phyloP scores from a whole-genome alignment of 1,284 basidiomycete species.

The Amylostereum chailletii region DNA sequence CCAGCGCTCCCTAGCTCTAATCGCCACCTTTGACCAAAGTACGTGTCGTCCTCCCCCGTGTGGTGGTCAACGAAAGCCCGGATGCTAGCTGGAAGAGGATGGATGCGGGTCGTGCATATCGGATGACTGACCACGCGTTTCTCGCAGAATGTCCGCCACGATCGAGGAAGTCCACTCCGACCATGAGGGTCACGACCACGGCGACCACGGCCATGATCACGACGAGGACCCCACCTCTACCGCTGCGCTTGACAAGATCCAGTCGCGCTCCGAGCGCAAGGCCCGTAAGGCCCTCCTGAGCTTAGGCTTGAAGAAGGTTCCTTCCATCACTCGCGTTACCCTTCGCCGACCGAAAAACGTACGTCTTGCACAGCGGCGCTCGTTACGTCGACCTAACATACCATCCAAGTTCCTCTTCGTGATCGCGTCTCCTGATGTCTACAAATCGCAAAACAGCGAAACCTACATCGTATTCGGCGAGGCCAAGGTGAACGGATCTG shows the following conservation, averaged over 20 bases:
- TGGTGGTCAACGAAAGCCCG: too few species aligned
- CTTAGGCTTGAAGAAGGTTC: slow-evolving; percentile 87
- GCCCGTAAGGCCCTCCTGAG: slow-evolving; percentile 83
- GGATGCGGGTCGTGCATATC: slow-evolving; percentile 16
- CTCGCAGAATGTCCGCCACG: slow-evolving; percentile 57
- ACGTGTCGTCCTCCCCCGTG: too few species aligned
- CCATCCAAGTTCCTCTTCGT: slow-evolving; percentile 76
- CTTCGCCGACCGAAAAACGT: slow-evolving; percentile 93
- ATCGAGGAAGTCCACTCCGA: slow-evolving; percentile 82
- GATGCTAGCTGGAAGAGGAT: slow-evolving; percentile 11
- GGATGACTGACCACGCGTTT: not conserved
- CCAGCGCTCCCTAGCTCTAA: too few species aligned
- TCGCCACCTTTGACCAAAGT: too few species aligned
- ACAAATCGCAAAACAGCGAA: slow-evolving; percentile 95
- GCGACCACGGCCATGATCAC: slow-evolving; percentile 46
- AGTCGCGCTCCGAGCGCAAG: slow-evolving; percentile 87
- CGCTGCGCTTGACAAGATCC: slow-evolving; percentile 86
- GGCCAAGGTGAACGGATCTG: slow-evolving; percentile 64
- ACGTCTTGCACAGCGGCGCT: slow-evolving; percentile 18
- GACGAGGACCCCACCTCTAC: slow-evolving; percentile 74
- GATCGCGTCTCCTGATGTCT: slow-evolving; percentile 90
- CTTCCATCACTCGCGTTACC: slow-evolving; percentile 91
- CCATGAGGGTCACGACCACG: slow-evolving; percentile 34
- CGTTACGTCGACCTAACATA: not conserved
- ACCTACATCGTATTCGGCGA: slow-evolving; percentile 99